Base-by-base conservation (phyloP, 208 protist species). In the Leishmania arabica region DNA sequence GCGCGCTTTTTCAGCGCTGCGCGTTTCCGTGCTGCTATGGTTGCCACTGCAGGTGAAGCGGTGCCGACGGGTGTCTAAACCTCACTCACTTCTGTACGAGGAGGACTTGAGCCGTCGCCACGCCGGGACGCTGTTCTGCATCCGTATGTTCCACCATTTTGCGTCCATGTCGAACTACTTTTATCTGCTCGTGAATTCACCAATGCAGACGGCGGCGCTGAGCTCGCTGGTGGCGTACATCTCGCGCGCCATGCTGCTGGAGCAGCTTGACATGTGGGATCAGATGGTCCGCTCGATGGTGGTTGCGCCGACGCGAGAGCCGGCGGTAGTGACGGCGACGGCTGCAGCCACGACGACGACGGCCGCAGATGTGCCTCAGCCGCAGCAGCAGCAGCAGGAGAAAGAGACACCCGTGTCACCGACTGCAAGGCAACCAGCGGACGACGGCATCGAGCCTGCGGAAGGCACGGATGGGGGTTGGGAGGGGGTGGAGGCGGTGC, bases 11-110 rank as follows among this genome's bases (percentile, higher is more conserved):
- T 84, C 85, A 51, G 86, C 84, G 60, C 82, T 96, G 37, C 87
- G 87, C 21, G 84, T 94, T 3, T 93, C 84, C 49, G 80, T 95
- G 73, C 76, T 86, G 74, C 77, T 96, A 56, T 94, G 88, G 86
- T 79, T 89, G 17, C 70, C 82, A 0, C 54, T 92, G 31, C 83
- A 90, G 69, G 79, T 78, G 51, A 75, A 72, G 15, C 90, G 93
- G 49, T 93, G 90, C 24, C 72, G 80, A 70, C 87, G 86, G 84
- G 58, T 83, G 53, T 82, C 87, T 58, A 77, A 56, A 31, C 51
- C 88, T 54, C 76, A 87, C 58, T 42, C 66, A 53, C 19, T 34
- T 47, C 58, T 47, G 54, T 71, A 73, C 27, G 75, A 84, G 40
- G 82, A 77, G 79, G 68, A 82, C 37, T 83, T 80, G 70, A 53